Evolutionary conservation across 495 filamentous ascomycete species (phyloP).

Genomic region (Penicillium daleae): DNA sequence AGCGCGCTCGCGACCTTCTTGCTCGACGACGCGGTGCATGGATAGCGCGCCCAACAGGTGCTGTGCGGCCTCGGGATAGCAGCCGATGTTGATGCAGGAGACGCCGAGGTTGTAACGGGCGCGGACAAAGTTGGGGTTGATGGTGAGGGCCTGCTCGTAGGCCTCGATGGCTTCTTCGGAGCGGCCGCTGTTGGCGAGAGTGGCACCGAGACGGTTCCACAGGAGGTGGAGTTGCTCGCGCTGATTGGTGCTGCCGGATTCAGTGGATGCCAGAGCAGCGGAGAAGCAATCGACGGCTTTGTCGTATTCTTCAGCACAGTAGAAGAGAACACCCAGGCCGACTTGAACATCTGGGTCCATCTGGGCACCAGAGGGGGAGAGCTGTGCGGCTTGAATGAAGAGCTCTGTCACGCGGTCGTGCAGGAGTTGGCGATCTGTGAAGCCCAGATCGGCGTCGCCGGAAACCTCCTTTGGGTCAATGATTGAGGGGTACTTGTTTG

Average conservation of each 20-base stretch:
- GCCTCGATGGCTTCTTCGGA: conserved; percentile 95
- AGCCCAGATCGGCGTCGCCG: conserved; percentile 75
- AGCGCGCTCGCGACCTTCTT: conserved; percentile 79
- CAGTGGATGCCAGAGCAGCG: conserved; percentile 79
- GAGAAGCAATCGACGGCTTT: conserved; percentile 99
- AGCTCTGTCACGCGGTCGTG: conserved; percentile 88
- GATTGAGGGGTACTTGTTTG: conserved; percentile 85
- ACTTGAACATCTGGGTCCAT: conserved; percentile 99
- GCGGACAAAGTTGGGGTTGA: conserved; percentile 93
- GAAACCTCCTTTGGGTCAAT: conserved; percentile 69
- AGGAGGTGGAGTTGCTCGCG: conserved; percentile 83
- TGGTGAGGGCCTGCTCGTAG: conserved; percentile 86
- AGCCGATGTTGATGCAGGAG: conserved; percentile 95
- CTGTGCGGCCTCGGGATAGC: conserved; percentile 87
- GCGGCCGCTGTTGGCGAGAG: conserved; percentile 90
- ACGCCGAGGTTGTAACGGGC: conserved; percentile 97
- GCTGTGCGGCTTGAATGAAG: conserved; percentile 90
- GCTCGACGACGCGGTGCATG: conserved; percentile 97
- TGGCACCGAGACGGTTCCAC: conserved; percentile 97
- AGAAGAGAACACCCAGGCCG: conserved; percentile 95
- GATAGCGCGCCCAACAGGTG: conserved; percentile 90
- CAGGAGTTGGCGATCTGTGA: conserved; percentile 87
- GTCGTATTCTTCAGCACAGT: conserved; percentile 95
- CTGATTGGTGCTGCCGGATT: conserved; percentile 76
- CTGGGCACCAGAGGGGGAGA: conserved; percentile 81